Evolutionary conservation across 2,329 filamentous ascomycete genomes (phyloP).

Genomic region (Sclerotinia nivalis): DNA sequence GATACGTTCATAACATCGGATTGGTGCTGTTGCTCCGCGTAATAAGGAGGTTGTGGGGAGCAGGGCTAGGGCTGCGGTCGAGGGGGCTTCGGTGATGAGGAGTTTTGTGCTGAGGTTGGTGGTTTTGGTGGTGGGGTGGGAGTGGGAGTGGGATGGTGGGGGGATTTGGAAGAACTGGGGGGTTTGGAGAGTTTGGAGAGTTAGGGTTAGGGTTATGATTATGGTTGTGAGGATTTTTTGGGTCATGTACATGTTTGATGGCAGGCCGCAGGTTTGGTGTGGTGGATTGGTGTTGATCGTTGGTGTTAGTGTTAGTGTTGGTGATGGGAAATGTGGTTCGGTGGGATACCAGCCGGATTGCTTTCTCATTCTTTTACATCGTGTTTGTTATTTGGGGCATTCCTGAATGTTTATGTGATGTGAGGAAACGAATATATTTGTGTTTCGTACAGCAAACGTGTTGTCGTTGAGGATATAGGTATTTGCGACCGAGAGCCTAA

Average conservation of each 20-base stretch:
- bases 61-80: background rate
- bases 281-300: background rate
- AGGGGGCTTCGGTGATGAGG: background rate
- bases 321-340: background rate
- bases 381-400: background rate
- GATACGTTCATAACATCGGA: background rate
- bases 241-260: background rate
- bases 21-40: constrained; percentile 3
- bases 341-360: background rate
- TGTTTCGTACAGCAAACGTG: background rate
- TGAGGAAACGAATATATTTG: background rate
- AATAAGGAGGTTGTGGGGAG: background rate
- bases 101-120: background rate
- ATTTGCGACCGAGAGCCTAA: background rate
- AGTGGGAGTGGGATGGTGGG: background rate
- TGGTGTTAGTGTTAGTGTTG: background rate
- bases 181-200: too few relatives aligned
- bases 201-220: too few relatives aligned
- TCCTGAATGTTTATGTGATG: background rate
- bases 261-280: background rate
- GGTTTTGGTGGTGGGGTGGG: background rate
- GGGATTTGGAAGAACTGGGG: background rate
- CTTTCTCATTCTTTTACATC: background rate
- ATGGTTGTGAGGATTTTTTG: background rate
- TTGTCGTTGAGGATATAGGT: too few relatives aligned